phyloP scores from a whole-genome alignment of 345 rosid species.

The Nephelium lappaceum region DNA sequence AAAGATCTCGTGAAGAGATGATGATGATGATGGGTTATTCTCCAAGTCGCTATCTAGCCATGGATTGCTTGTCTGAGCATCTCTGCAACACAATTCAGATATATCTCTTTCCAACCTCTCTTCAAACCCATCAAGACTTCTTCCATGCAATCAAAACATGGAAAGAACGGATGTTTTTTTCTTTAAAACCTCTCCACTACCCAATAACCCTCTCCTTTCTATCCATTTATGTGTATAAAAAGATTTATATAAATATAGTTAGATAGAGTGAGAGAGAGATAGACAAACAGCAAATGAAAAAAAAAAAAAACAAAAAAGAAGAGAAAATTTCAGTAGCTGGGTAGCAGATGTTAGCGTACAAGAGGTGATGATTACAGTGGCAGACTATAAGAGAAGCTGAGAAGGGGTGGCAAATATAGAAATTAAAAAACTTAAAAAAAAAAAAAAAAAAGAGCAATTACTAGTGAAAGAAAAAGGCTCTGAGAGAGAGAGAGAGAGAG shows the following conservation, averaged over 20 bases:
- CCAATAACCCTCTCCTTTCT: constrained; percentile 34
- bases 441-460: constrained; percentile 13
- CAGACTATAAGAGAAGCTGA: constrained; percentile 45
- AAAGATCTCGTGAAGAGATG: constrained; percentile 59
- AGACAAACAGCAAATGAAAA: neutral
- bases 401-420: constrained; percentile 21
- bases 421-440: neutral
- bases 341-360: constrained; percentile 34
- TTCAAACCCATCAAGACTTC: constrained; percentile 18
- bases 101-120: constrained; percentile 36
- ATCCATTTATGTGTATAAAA: constrained; percentile 38
- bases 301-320: neutral
- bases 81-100: constrained; percentile 45
- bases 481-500: constrained; percentile 22
- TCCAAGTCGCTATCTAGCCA: constrained; percentile 66
- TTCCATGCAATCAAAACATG: constrained; percentile 38
- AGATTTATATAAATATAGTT: constrained; percentile 11
- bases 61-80: constrained; percentile 52
- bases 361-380: constrained; percentile 67
- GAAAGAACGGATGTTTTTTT: constrained; percentile 31
- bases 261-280: constrained; percentile 10
- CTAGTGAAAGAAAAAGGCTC: constrained; percentile 31
- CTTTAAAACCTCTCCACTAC: constrained; percentile 28
- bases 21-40: constrained; percentile 74
- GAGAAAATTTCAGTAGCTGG: constrained; percentile 29